Conservation (phyloP, 1,139 yeast species). For the Geotrichum citri-aurantii region DNA sequence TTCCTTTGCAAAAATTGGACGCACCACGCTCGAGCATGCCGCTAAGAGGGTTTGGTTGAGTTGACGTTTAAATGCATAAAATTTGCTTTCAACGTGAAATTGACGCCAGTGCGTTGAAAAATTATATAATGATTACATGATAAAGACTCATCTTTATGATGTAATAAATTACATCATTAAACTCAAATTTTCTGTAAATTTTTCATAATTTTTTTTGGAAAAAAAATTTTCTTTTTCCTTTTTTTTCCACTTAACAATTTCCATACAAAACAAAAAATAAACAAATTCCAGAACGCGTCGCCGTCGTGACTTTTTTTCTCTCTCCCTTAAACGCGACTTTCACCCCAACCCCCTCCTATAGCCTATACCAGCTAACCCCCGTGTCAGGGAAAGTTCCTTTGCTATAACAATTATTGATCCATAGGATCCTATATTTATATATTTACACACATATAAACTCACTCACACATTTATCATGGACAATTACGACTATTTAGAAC, state of each 20-base stretch:
- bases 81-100: too few relatives aligned
- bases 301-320: background rate
- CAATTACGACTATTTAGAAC: slow-evolving; percentile 15
- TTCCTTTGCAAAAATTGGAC: too few relatives aligned
- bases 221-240: background rate
- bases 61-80: too few relatives aligned
- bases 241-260: background rate
- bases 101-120: too few relatives aligned
- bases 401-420: background rate
- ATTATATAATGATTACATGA: too few relatives aligned
- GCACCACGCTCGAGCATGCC: too few relatives aligned
- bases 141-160: too few relatives aligned
- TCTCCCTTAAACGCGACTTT: background rate
- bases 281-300: background rate
- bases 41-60: too few relatives aligned
- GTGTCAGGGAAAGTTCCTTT: too few relatives aligned
- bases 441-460: background rate
- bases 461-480: slow-evolving; percentile 2
- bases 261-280: too few relatives aligned
- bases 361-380: too few relatives aligned
- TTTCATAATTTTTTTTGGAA: background rate
- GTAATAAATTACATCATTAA: too few relatives aligned
- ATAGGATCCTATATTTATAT: background rate
- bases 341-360: background rate
- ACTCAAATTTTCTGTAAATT: background rate